Conservation (phyloP, 169 alveolate species). For the Besnoitia besnoiti region DNA sequence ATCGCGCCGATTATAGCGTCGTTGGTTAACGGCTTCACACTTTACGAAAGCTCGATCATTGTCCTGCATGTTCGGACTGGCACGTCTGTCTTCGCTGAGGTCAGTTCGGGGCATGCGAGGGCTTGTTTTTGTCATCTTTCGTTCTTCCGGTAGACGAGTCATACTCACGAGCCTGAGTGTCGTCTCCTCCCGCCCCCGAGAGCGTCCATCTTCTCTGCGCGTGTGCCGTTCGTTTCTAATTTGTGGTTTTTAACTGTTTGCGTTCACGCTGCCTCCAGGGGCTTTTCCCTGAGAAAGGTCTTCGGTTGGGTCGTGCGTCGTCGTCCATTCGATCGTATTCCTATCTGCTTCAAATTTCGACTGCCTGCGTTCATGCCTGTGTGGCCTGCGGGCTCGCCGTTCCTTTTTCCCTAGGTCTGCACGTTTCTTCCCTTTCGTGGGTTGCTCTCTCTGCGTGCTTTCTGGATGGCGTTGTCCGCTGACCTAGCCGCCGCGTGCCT, state of each 20-base stretch:
- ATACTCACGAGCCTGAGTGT: not conserved
- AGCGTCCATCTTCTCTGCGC: not conserved
- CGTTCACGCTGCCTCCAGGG: not conserved
- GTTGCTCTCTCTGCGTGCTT: not conserved
- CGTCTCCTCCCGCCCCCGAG: not conserved
- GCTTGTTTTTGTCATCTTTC: not conserved
- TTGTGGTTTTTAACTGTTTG: not conserved
- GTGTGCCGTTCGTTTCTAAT: not conserved
- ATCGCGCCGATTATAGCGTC: conserved; percentile 79
- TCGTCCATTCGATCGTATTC: no score
- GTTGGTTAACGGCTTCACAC: conserved; percentile 78
- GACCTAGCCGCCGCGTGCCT: not conserved
- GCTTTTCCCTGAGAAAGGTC: no score
- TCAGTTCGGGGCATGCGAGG: not conserved
- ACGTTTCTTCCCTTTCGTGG: no score
- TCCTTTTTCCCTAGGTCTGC: not conserved
- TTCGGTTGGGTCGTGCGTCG: no score
- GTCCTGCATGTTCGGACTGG: conserved; percentile 79
- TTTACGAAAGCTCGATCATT: conserved; percentile 76
- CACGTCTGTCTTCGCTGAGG: conserved; percentile 80
- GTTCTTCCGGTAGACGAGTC: not conserved
- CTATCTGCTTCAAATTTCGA: no score
- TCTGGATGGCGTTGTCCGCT: not conserved
- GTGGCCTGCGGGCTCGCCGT: no score
- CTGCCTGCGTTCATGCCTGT: no score